These are phyloP conservation scores for Claviceps paspali DNA, from an alignment of 2,329 filamentous ascomycete species.

Conservation along the genomic window DNA sequence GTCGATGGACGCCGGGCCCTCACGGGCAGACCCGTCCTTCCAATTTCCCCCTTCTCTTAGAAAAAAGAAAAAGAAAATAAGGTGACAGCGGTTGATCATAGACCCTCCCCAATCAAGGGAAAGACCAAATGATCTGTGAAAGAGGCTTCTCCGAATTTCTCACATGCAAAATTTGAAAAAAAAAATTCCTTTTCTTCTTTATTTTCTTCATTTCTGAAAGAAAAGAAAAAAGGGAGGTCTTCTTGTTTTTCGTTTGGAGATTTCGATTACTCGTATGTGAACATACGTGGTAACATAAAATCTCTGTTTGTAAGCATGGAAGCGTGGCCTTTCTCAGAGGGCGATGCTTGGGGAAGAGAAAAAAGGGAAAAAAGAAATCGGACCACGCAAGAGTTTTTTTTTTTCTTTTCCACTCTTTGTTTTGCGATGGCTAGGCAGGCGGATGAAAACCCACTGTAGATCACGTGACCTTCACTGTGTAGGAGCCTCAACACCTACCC, in stretches of 20 bases:
- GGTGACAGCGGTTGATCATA: slow-evolving; percentile 8
- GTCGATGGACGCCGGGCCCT: slow-evolving; percentile 11
- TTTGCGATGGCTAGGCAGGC: not conserved
- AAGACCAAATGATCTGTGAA: not conserved
- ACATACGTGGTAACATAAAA: not conserved
- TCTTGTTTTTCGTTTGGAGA: too few species aligned
- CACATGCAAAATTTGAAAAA: slow-evolving; percentile 11
- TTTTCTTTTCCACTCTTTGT: slow-evolving; percentile 2
- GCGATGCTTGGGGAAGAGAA: slow-evolving; percentile 9
- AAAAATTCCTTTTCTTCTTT: too few species aligned
- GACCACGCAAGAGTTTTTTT: not conserved
- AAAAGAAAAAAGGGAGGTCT: too few species aligned
- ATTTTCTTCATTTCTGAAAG: not conserved
- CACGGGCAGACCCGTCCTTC: slow-evolving; percentile 12
- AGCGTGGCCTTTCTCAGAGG: slow-evolving; percentile 12
- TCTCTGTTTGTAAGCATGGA: slow-evolving; percentile 12
- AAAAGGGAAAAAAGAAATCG: not conserved
- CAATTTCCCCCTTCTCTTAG: not conserved
- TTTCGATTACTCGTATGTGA: not conserved
- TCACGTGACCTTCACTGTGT: slow-evolving; percentile 8
- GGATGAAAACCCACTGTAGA: not conserved
- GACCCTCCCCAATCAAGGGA: not conserved
- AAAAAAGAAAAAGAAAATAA: not conserved
- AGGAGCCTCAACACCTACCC: too few species aligned
- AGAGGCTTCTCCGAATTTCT: slow-evolving; percentile 14